Evolutionary conservation across 305 asterid species (phyloP).

Genomic region (Rubia peregrina): DNA sequence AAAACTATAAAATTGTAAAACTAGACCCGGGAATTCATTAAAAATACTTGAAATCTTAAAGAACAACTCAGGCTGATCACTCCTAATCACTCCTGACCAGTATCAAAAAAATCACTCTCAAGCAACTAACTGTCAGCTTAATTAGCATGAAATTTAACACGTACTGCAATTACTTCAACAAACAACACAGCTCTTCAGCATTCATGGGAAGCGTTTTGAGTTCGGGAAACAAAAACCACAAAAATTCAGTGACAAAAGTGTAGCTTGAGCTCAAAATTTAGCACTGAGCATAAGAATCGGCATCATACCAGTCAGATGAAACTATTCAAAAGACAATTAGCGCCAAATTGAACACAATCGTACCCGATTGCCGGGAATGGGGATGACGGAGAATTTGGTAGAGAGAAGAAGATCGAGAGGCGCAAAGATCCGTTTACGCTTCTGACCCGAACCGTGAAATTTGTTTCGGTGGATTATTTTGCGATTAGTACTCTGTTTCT

Average conservation of each 20-base stretch:
- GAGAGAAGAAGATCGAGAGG: not conserved
- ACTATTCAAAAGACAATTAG: not conserved
- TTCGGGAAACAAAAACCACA: not conserved
- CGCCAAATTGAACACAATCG: not conserved
- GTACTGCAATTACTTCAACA: not conserved
- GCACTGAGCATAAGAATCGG: not conserved
- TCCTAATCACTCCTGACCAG: not conserved
- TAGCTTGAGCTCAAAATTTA: not conserved
- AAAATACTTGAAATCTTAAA: not conserved
- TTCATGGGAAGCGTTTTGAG: not conserved
- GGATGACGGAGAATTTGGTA: slow-evolving; percentile 7
- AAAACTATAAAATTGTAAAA: not conserved
- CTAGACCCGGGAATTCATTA: not conserved
- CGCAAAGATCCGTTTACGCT: slow-evolving; percentile 21
- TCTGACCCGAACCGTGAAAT: slow-evolving; percentile 11
- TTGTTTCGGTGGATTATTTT: not conserved
- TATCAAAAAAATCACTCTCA: not conserved
- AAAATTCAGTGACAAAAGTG: not conserved
- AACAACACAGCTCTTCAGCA: not conserved
- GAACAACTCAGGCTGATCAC: not conserved
- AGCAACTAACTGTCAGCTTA: not conserved
- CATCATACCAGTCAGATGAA: not conserved
- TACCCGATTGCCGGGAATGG: not conserved
- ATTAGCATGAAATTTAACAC: not conserved
- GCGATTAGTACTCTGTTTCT: not conserved